Percentiles rank a stretch among this genome's conserved stretches.
These are phyloP conservation scores for Kernera saxatilis DNA, from an alignment of 345 rosid species.

Conservation along the genomic window DNA sequence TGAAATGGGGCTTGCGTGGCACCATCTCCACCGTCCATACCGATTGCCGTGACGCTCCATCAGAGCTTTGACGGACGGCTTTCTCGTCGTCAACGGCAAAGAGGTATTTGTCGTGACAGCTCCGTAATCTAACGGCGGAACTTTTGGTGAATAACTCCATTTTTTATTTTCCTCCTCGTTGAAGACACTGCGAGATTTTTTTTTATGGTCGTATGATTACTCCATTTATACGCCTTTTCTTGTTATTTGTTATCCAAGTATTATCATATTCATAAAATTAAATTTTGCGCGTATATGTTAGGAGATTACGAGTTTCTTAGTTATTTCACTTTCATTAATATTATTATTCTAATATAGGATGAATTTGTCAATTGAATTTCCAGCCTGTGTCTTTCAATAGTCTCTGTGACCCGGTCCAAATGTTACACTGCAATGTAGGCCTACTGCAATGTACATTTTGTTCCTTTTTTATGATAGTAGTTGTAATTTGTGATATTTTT, in stretches of 20 bases:
- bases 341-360: background rate
- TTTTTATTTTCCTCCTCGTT: background rate
- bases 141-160: conserved; percentile 70
- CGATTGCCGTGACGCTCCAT: conserved; percentile 43
- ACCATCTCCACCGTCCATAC: conserved; percentile 72
- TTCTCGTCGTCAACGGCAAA: conserved; percentile 61
- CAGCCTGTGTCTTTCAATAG: conserved; percentile 19
- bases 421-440: background rate
- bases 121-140: conserved; percentile 62
- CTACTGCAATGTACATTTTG: background rate
- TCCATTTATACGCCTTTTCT: background rate
- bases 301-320: background rate
- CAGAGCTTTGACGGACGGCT: conserved; percentile 61
- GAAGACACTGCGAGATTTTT: background rate
- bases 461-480: background rate
- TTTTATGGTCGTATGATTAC: background rate
- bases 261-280: background rate
- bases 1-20: conserved; percentile 30
- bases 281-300: background rate
- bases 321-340: background rate
- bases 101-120: conserved; percentile 78
- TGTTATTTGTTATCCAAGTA: conserved; percentile 4
- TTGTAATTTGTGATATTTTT: background rate
- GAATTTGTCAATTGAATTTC: background rate
- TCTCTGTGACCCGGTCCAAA: background rate